phyloP scores from a whole-genome alignment of 495 filamentous ascomycete genomes.

The Saxispiralis lemnorum region DNA sequence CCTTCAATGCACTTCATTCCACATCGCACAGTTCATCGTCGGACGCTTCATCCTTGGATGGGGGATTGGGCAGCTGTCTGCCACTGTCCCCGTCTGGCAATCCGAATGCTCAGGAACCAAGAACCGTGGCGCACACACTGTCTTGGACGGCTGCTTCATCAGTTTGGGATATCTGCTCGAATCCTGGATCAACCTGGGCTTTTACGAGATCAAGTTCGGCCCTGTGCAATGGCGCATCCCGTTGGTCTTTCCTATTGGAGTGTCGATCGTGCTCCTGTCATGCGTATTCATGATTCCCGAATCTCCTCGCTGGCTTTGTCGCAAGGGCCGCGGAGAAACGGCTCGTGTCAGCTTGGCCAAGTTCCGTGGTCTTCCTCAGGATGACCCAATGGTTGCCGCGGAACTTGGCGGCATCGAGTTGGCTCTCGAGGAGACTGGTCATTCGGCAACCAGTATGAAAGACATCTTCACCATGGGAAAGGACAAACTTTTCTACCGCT shows the following conservation, averaged over 20 bases:
- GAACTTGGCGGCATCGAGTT: too few species aligned
- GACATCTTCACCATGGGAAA: neutral
- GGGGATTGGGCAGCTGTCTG: constrained; percentile 33
- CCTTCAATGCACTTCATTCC: constrained; percentile 19
- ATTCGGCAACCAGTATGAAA: neutral
- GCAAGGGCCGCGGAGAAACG: too few species aligned
- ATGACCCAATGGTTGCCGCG: too few species aligned
- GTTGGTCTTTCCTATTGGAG: too few species aligned
- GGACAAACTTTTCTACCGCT: neutral
- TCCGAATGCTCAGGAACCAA: constrained; percentile 28
- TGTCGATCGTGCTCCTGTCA: too few species aligned
- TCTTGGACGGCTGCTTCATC: constrained; percentile 33
- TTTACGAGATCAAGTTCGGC: neutral
- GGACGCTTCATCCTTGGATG: constrained; percentile 32
- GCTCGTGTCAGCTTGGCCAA: too few species aligned
- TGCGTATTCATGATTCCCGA: too few species aligned
- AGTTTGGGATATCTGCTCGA: constrained; percentile 20
- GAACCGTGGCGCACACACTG: constrained; percentile 31
- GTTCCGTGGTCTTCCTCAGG: too few species aligned
- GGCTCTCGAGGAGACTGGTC: too few species aligned
- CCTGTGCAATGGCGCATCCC: too few species aligned
- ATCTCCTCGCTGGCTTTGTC: too few species aligned
- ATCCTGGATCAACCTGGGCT: constrained; percentile 8
- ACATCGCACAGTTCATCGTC: constrained; percentile 32
- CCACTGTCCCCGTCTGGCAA: constrained; percentile 37